Conservation (phyloP, 108 stramenopile species). For the Aureococcus anophagefferens region DNA sequence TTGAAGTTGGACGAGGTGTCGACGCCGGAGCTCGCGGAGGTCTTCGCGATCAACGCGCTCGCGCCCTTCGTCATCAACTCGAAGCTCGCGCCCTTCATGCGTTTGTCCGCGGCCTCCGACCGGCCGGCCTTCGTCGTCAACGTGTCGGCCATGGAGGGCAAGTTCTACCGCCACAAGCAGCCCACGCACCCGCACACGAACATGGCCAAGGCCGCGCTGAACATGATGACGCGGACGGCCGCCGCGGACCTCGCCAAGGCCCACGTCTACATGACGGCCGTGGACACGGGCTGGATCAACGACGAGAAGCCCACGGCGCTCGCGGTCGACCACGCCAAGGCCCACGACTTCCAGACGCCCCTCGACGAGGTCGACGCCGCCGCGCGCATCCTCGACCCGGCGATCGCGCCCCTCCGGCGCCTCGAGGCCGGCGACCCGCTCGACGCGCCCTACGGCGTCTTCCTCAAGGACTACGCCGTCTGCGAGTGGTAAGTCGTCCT, state of each 20-base stretch:
- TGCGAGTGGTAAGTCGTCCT: slow-evolving; percentile 16
- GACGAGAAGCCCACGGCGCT: slow-evolving; percentile 75
- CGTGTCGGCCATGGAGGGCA: slow-evolving; percentile 84
- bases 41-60: slow-evolving; percentile 79
- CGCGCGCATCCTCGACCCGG: slow-evolving; percentile 68
- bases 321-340: slow-evolving; percentile 61
- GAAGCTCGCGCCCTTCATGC: slow-evolving; percentile 70
- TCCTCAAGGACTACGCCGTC: slow-evolving; percentile 13
- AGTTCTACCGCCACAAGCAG: slow-evolving; percentile 84
- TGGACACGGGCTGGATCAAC: slow-evolving; percentile 88
- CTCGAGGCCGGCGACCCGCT: not conserved
- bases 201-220: slow-evolving; percentile 84
- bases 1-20: slow-evolving; percentile 74
- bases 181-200: slow-evolving; percentile 77
- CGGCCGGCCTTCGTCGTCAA: slow-evolving; percentile 63
- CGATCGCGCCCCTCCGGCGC: slow-evolving; percentile 14
- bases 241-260: slow-evolving; percentile 67
- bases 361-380: slow-evolving; percentile 87
- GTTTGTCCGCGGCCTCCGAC: slow-evolving; percentile 21
- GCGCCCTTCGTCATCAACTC: slow-evolving; percentile 79
- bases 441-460: not conserved
- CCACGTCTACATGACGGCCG: slow-evolving; percentile 75
- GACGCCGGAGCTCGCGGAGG: slow-evolving; percentile 78
- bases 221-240: slow-evolving; percentile 79
- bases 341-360: slow-evolving; percentile 75